A percentile compares a stretch with the other conserved stretches of the same genome.
Conservation (phyloP, 306 rosid species). For the Heteromeles arbutifolia region DNA sequence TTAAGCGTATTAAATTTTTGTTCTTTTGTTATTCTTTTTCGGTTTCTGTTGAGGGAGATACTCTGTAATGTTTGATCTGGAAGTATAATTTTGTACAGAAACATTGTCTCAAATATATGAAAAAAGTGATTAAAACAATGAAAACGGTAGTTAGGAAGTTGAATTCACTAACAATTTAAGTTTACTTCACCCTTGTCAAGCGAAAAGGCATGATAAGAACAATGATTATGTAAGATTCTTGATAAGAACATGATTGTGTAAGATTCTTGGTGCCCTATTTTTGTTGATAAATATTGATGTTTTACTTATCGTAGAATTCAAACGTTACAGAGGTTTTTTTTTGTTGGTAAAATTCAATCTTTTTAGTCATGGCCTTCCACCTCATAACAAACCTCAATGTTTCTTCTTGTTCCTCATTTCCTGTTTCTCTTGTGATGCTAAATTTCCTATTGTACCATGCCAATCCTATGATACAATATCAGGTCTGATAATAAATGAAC, state of each 20-base stretch:
- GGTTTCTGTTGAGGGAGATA: neutral
- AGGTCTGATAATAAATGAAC: neutral
- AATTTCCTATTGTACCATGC: neutral
- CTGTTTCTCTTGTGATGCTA: neutral
- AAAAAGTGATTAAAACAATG: neutral
- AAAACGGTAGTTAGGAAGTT: neutral
- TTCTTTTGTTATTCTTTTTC: neutral
- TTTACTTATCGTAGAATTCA: neutral
- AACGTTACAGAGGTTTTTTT: neutral
- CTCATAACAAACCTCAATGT: neutral
- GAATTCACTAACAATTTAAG: neutral
- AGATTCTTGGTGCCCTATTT: neutral
- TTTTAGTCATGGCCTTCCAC: neutral
- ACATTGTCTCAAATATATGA: neutral
- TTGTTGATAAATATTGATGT: neutral
- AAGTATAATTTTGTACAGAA: constrained; percentile 1
- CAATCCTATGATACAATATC: neutral
- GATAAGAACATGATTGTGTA: neutral
- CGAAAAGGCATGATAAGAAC: neutral
- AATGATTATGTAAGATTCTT: neutral
- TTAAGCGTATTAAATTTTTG: neutral
- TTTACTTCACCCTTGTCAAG: neutral
- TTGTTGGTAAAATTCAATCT: neutral
- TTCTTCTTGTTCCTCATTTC: neutral
- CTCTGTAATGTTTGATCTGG: neutral